phyloP scores from a whole-genome alignment of 306 rosid genomes.

The Mucuna pruriens region DNA sequence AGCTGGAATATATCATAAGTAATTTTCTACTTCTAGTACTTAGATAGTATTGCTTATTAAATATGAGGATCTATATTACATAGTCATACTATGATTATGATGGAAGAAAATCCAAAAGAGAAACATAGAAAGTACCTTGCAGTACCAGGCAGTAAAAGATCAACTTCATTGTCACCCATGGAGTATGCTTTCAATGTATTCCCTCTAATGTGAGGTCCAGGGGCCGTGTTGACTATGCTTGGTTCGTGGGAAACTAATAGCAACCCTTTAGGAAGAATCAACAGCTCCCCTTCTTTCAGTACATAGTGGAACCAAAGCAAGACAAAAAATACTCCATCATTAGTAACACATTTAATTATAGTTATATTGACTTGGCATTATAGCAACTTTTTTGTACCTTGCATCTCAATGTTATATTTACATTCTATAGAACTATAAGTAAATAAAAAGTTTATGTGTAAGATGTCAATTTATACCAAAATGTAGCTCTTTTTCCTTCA shows the following conservation, averaged over 20 bases:
- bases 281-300: slow-evolving; percentile 48
- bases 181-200: slow-evolving; percentile 71
- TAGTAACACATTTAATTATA: slow-evolving; percentile 1
- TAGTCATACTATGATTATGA: too few species aligned
- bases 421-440: neutral
- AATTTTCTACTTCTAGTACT: neutral
- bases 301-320: slow-evolving; percentile 42
- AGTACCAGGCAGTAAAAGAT: slow-evolving; percentile 85
- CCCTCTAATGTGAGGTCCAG: slow-evolving; percentile 91
- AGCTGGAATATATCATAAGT: neutral
- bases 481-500: neutral
- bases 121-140: slow-evolving; percentile 60
- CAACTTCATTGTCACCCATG: slow-evolving; percentile 81
- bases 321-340: neutral
- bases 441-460: neutral
- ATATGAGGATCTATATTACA: neutral
- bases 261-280: slow-evolving; percentile 66
- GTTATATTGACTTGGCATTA: too few species aligned
- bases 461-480: neutral
- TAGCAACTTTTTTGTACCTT: too few species aligned
- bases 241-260: slow-evolving; percentile 82
- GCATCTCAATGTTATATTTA: neutral
- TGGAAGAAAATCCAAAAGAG: neutral
- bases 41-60: neutral
- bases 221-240: slow-evolving; percentile 62